Conservation (phyloP, 31 red algal species). For the Asparagopsis taxiformis region DNA sequence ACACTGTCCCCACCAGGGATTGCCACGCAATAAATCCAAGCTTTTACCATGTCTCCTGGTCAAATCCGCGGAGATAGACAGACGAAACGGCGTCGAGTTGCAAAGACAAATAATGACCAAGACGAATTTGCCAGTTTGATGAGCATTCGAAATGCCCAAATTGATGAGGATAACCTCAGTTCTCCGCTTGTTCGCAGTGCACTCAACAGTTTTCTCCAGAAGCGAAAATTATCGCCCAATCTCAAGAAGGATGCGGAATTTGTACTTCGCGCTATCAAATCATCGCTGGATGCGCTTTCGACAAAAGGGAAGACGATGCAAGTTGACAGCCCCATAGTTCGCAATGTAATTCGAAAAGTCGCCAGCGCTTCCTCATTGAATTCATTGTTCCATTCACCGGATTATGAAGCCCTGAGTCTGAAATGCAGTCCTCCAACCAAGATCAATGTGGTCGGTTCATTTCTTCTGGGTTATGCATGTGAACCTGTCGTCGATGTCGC, state of each 20-base stretch:
- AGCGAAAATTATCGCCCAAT: conserved; percentile 20
- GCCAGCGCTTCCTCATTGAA: conserved; percentile 15
- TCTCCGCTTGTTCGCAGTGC: conserved; percentile 22
- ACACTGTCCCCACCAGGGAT: too few relatives aligned
- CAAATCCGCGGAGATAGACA: neutral
- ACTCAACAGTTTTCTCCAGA: conserved; percentile 16
- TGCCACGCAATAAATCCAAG: too few relatives aligned
- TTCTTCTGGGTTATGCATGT: conserved; percentile 24
- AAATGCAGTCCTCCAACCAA: conserved; percentile 29
- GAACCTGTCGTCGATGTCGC: conserved; percentile 29
- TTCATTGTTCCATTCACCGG: conserved; percentile 18
- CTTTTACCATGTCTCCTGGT: neutral
- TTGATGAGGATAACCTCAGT: conserved; percentile 24
- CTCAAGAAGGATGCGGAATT: conserved; percentile 13
- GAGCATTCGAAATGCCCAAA: neutral
- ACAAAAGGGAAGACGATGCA: conserved; percentile 21
- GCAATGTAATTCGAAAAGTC: conserved; percentile 21
- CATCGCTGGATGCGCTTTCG: conserved; percentile 33
- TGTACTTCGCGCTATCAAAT: conserved; percentile 23
- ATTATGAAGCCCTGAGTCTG: conserved; percentile 10
- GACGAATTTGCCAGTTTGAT: too few relatives aligned
- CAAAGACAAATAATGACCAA: neutral
- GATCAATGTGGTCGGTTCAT: conserved; percentile 42
- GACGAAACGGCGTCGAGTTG: neutral
- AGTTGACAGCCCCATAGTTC: conserved; percentile 18